Evolutionary conservation across 140 eudicot genomes (phyloP).

Genomic region (Eryngium alpinum): DNA sequence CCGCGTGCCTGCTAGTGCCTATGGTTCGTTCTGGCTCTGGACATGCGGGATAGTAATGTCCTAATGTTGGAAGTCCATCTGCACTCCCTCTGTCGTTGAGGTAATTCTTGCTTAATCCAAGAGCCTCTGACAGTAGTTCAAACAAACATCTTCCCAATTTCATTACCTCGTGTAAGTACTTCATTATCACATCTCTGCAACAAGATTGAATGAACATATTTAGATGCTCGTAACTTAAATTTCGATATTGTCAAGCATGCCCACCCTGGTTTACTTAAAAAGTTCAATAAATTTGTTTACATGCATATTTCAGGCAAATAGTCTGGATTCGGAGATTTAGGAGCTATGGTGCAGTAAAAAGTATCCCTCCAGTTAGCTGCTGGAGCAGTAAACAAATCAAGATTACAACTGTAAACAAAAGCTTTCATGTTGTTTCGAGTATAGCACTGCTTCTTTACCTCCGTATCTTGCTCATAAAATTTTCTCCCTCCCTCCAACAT

Average conservation of each 20-base stretch:
- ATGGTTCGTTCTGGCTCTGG: slow-evolving; percentile 48
- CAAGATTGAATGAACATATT: neutral
- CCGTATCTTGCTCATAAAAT: neutral
- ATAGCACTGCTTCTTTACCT: neutral
- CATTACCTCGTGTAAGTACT: slow-evolving; percentile 34
- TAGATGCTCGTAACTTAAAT: neutral
- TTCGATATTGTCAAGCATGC: neutral
- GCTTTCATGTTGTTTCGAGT: neutral
- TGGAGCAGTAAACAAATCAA: neutral
- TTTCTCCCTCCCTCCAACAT: neutral
- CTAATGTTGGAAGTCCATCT: slow-evolving; percentile 29
- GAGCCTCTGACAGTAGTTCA: slow-evolving; percentile 40
- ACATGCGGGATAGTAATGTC: slow-evolving; percentile 49
- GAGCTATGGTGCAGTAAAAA: slow-evolving; percentile 6
- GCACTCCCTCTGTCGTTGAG: slow-evolving; percentile 31
- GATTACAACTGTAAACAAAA: neutral
- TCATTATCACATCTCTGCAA: slow-evolving; percentile 37
- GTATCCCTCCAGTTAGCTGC: slow-evolving; percentile 22
- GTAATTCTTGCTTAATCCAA: slow-evolving; percentile 29
- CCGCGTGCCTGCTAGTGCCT: slow-evolving; percentile 44
- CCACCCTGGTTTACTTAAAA: neutral
- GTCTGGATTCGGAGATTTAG: slow-evolving; percentile 2
- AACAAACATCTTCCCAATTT: slow-evolving; percentile 31
- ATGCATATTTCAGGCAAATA: slow-evolving; percentile 15
- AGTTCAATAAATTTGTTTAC: slow-evolving; percentile 3